Conservation (phyloP, 768 basidiomycete genomes). For the Leucogyrophana mollusca region DNA sequence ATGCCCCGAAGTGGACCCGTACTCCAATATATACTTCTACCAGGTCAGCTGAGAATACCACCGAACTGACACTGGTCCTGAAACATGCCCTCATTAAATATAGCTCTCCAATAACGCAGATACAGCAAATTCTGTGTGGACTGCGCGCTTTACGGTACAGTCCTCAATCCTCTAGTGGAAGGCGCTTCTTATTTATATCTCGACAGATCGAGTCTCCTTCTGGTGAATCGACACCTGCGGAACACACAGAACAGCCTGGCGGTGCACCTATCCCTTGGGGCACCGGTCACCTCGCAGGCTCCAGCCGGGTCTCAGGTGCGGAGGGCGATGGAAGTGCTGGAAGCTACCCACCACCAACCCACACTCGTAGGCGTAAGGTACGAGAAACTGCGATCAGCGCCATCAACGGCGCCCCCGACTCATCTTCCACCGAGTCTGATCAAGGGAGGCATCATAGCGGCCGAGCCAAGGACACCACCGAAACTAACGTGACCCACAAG, state of each 20-base stretch:
- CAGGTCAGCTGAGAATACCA: constrained; percentile 20
- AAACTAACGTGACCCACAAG: too few relatives aligned
- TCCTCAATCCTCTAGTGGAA: background rate
- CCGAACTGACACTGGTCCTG: background rate
- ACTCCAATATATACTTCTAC: constrained; percentile 40
- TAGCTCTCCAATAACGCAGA: constrained; percentile 31
- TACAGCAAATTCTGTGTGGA: constrained; percentile 28
- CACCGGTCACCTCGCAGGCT: constrained; percentile 16
- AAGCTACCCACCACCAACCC: too few relatives aligned
- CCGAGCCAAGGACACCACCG: too few relatives aligned
- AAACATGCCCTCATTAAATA: background rate
- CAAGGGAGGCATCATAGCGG: too few relatives aligned
- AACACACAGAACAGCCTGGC: constrained; percentile 29
- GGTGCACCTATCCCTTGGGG: constrained; percentile 40
- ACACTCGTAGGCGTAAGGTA: too few relatives aligned
- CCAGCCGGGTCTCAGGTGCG: too few relatives aligned
- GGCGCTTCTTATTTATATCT: background rate
- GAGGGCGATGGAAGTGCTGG: too few relatives aligned
- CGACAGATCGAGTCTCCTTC: constrained; percentile 32
- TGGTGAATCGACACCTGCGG: constrained; percentile 24
- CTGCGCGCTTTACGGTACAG: constrained; percentile 37
- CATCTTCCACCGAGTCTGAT: too few relatives aligned
- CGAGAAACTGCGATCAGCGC: too few relatives aligned
- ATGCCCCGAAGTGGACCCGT: constrained; percentile 36
- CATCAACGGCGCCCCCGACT: too few relatives aligned